Percentiles rank a stretch among this genome's conserved stretches.
Conservation (phyloP, 192 early-diverging fungal species). For the Linnemannia schmuckeri region DNA sequence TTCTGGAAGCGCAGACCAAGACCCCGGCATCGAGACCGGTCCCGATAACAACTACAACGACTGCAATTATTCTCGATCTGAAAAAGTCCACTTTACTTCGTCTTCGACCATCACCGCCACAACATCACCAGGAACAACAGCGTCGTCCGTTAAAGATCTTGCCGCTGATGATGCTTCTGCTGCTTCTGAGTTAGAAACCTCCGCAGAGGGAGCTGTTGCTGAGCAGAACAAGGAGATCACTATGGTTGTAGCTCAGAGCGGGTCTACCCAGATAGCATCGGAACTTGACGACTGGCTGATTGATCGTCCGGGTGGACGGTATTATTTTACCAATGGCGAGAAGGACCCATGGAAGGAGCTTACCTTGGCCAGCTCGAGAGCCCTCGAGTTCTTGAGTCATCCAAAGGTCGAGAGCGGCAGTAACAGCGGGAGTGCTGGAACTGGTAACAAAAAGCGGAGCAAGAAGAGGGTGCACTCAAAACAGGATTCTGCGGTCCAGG, state of each 20-base stretch:
- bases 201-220: background rate
- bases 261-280: slow-evolving; percentile 21
- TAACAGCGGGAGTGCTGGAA: background rate
- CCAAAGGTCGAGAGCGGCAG: background rate
- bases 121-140: too few relatives aligned
- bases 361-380: slow-evolving; percentile 44
- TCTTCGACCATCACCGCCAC: background rate
- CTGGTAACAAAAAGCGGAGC: background rate
- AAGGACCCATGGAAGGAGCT: slow-evolving; percentile 74
- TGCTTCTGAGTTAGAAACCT: background rate
- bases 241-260: background rate
- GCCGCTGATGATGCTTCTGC: too few relatives aligned
- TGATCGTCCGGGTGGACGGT: slow-evolving; percentile 44
- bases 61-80: background rate
- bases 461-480: background rate
- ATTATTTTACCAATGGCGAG: slow-evolving; percentile 78
- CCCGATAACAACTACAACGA: background rate
- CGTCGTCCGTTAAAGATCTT: too few relatives aligned
- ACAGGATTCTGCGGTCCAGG: background rate
- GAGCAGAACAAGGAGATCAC: background rate
- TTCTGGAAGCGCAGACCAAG: background rate
- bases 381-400: slow-evolving; percentile 21
- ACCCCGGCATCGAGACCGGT: background rate
- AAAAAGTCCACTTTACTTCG: background rate
- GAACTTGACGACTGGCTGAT: background rate